Base-by-base conservation (phyloP, 2,329 filamentous ascomycete genomes). In the Phialocephala subalpina region DNA sequence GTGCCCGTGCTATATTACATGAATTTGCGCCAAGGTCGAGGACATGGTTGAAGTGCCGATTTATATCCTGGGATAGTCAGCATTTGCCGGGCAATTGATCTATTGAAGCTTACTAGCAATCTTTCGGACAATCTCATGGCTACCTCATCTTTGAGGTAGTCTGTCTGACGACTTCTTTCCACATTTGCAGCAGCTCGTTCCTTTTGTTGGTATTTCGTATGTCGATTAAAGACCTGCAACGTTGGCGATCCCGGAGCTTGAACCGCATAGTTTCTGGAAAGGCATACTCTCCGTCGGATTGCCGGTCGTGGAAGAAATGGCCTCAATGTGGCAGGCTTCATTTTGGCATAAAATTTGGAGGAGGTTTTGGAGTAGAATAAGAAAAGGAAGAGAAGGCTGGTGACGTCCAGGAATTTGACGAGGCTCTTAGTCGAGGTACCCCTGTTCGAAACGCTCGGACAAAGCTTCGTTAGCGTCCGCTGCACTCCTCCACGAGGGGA, bases 1-100 rank as follows among this genome's bases (percentile, higher is more conserved):
- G 86, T 64, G 92, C 92, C 69, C 91, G 89, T 22, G 94, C 94
- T 67, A 99, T 89, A 79, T 97, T 97, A 85, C 95, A 97, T 68
- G 95, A 93, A 78, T 98, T 97, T 68, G 96, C 95, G 68, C 96
- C 96, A 36, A 97, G 89, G 78, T 99, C 96, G 67, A 99, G 91
- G 27, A 94, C 93, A 70, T 88, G 86, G 53, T 91, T 87, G 74
- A 97, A 97, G 64, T 89, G 84, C 36, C 96, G 92, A 74, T 97
- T 97, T 82, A 99, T 97, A 77, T 98, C 94, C 92, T 94, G 69
- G 33, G 55, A 63, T n/a, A 29, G 60, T 73, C 58, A 72, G 45
- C 61, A 49, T 58, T 53, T 62, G 35, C 12, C 25, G 20, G 20
- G 5, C 25, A 67, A 67, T 65, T 71, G 63, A 35, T 47, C 33